These are phyloP conservation scores for Lignosus rhinocerotis DNA, from an alignment of 1,284 basidiomycete genomes.

Conservation along the genomic window DNA sequence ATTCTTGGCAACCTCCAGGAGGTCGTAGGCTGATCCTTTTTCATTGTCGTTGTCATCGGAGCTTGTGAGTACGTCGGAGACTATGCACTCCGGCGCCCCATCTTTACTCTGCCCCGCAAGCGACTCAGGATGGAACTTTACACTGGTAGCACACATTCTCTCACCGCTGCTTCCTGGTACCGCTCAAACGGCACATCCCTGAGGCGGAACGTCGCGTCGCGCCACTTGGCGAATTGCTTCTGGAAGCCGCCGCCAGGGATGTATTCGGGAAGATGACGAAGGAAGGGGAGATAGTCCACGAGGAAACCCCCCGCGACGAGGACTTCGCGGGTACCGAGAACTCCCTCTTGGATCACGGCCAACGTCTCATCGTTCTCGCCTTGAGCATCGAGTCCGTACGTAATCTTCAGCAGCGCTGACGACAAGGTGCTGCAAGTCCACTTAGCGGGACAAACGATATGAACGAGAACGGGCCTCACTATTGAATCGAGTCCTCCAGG, in stretches of 20 bases:
- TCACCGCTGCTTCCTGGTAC: neutral
- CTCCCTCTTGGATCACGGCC: conserved; percentile 1
- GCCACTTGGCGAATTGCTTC: conserved; percentile 26
- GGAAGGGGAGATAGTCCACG: conserved; percentile 21
- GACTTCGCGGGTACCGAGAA: conserved; percentile 6
- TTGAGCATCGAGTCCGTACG: conserved; percentile 34
- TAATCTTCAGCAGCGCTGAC: conserved; percentile 32
- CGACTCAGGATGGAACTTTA: too few relatives aligned
- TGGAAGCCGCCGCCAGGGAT: conserved; percentile 28
- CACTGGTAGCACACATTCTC: too few relatives aligned
- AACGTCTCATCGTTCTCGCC: conserved; percentile 27
- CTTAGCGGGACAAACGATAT: too few relatives aligned
- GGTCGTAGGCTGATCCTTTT: neutral
- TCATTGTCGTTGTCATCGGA: neutral
- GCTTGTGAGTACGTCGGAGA: neutral
- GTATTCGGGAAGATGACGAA: conserved; percentile 28
- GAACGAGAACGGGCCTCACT: neutral
- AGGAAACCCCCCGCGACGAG: conserved; percentile 22
- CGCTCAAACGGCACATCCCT: conserved; percentile 8
- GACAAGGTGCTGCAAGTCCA: conserved; percentile 18
- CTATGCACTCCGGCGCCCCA: neutral
- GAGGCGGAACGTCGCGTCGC: conserved; percentile 2
- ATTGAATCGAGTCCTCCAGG: conserved; percentile 6
- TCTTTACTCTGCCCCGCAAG: neutral
- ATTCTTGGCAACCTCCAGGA: neutral